Percentiles rank a stretch among this genome's conserved stretches.
Conservation (phyloP, 1,284 basidiomycete species). For the Leccinum pallidistipes region DNA sequence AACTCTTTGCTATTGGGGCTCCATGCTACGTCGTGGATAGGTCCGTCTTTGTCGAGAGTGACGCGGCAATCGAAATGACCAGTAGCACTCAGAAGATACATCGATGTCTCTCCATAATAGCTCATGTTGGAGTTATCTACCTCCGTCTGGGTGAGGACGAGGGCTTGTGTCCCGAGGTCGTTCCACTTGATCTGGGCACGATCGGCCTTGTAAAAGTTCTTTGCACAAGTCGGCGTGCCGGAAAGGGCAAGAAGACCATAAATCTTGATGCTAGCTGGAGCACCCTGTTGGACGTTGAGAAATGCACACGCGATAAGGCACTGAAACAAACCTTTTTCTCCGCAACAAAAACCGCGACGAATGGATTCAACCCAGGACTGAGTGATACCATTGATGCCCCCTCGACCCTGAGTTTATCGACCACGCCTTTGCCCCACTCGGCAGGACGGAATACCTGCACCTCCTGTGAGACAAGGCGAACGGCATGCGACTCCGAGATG, state of each 20-base stretch:
- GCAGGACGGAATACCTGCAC: too few relatives aligned
- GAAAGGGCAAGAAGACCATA: constrained; percentile 72
- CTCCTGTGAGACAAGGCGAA: too few relatives aligned
- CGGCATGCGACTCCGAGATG: too few relatives aligned
- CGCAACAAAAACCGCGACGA: too few relatives aligned
- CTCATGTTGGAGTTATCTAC: constrained; percentile 97
- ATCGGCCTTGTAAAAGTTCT: constrained; percentile 97
- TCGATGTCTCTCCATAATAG: constrained; percentile 96
- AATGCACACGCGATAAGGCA: background rate
- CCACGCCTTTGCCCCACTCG: too few relatives aligned
- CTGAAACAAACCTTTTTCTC: too few relatives aligned
- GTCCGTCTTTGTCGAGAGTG: constrained; percentile 94
- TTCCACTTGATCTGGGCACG: constrained; percentile 97
- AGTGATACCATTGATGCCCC: too few relatives aligned
- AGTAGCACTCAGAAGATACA: constrained; percentile 93
- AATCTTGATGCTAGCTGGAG: constrained; percentile 89
- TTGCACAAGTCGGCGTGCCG: constrained; percentile 67
- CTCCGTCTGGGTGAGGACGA: constrained; percentile 93
- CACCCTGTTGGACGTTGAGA: constrained; percentile 52
- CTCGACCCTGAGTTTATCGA: too few relatives aligned
- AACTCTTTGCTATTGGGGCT: constrained; percentile 98
- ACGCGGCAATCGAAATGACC: constrained; percentile 95
- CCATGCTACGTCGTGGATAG: constrained; percentile 97
- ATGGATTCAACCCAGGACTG: too few relatives aligned
- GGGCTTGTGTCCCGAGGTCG: constrained; percentile 81